Base-by-base conservation (phyloP, 2,329 filamentous ascomycete species). In the Teratosphaeriaceae sp. region DNA sequence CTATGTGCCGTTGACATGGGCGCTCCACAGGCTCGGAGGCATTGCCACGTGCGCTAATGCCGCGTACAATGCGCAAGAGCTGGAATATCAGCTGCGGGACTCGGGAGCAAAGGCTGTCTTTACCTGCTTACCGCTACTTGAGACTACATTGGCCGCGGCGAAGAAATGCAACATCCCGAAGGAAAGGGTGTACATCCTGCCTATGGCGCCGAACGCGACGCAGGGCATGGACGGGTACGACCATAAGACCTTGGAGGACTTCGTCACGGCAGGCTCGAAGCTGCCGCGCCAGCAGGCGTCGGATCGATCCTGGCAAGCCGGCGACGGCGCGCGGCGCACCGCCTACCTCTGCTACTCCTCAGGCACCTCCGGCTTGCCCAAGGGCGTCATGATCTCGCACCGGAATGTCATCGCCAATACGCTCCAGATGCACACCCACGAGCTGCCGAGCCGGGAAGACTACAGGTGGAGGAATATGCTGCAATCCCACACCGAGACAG, bases 301-400 rank as follows among this genome's bases (percentile, higher is more conserved):
- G 2, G 65, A 71, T 4, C 60, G 84, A 56, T 70, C 69, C 23
- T 85, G 82, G 81, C 56, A 65, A 31, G 72, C 73, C 46, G 83
- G 84, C 0, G 79, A 85, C 52, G 82, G 80, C 2, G 74, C 75
- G 26, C 76, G 78, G 42, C 80, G 83, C 54, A 79, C 79, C 5
- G 83, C 86, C 0, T 90, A 85, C 58, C 70, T 94, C 34, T 88
- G 84, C 66, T 89, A 87, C 61, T 88, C 83, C 0, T 86, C 81
- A 59, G 85, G 85, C 16, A 90, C 85, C 1, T 88, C 84, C 9
- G 85, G 85, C 2, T 66, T 89, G 27, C 85, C 85, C 2, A 63
- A 63, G 39, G 85, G 84, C 34, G 85, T 89, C 41, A 88, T 86
- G 80, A 85, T 90, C 46, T 85, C 84, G 3, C 85, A 90, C 59